Evolutionary conservation across 257 asterid species (phyloP), one percentile per base, ranked within the genome.

Genomic region (Petunia secreta): DNA sequence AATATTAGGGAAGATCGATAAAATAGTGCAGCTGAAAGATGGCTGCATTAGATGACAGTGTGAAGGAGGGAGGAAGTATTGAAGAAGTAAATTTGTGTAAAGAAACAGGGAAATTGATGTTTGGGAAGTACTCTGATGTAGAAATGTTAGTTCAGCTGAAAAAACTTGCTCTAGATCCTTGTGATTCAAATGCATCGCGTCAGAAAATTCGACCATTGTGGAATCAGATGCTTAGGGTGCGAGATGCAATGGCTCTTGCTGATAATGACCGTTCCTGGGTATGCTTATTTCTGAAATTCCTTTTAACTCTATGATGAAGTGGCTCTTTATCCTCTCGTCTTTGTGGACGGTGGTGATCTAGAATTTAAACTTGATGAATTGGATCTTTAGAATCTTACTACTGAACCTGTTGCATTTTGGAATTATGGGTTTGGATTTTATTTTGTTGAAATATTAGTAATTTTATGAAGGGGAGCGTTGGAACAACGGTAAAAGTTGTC

Each of bases 221-320:
- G 87, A 82, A 85, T 81, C 96, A 90, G 85, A 85, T 89, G 82
- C 82, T 87, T 59, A 81, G 82, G 79, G 80, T 89, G 58, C 82
- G 96, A 85, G 87, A 91, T 83, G 86, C 85, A 5, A 86, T 91
- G 93, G 64, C 87, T 78, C 86, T 88, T 59, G 52, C 83, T 69
- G 83, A 84, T 85, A 84, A 87, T 52, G 90, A 87, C 82, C 79
- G 81, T 68, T 91, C 97, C 54, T 84, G 89, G 93, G 98, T 93
- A 87, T 79, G 89, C 9, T 80, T 65, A 10, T 44, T 9, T 63
- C 48, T 71, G 62, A 10, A 5, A 3, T 71, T 71, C 48, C 77
- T 71, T 34, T 46, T 50, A 71, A 60, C 77, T 50, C 60, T 71
- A 36, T 50, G 11, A 46, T 25, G 39, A 1, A 15, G 11, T 13